Base-by-base conservation (phyloP, 768 basidiomycete genomes). In the Kwoniella europaea region DNA sequence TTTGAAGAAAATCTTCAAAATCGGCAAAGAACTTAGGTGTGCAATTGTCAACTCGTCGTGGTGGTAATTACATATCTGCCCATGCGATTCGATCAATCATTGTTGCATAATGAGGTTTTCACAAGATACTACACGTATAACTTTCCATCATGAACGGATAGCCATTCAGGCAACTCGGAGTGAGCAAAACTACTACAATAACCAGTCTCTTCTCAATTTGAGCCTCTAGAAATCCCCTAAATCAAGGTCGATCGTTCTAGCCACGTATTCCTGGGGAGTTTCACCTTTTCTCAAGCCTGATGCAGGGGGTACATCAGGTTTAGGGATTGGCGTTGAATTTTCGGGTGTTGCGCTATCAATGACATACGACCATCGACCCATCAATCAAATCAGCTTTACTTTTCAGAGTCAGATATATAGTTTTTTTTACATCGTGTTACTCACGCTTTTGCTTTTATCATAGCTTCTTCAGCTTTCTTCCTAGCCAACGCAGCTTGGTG, bases 381-480 rank as follows among this genome's bases (percentile, higher is more conserved):
- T 35, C 10, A 60, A 44, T 29, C 24, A 27, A n/a, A 44, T 35
- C 35, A 35, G 35, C 35, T 35, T 35, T 9, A 35, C 35, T 35
- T 35, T 35, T 35, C 35, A 35, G 4, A 9, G 35, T 35, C 35
- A 35, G 35, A 35, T 35, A 35, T 35, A 6, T 35, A 35, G 35
- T 35, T 35, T 35, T 35, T 35, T 35, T 35, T 24, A 24, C 5
- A 35, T 35, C 35, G 35, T 35, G 35, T 35, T 7, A 76, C 74
- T 65, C 56, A 79, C 76, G 66, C 88, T 62, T 88, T 82, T 1
- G 87, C 90, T 83, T 88, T 91, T 69, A 93, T 82, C 71, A 91
- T 84, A 12, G 90, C 91, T 43, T 90, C 82, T 83, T 96, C 94
- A 0, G 91, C 91, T 73, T 88, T 89, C 69, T 92, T 87, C 63